These are phyloP conservation scores for Xylaria nigripes DNA, from an alignment of 495 filamentous ascomycete species.

Conservation along the genomic window DNA sequence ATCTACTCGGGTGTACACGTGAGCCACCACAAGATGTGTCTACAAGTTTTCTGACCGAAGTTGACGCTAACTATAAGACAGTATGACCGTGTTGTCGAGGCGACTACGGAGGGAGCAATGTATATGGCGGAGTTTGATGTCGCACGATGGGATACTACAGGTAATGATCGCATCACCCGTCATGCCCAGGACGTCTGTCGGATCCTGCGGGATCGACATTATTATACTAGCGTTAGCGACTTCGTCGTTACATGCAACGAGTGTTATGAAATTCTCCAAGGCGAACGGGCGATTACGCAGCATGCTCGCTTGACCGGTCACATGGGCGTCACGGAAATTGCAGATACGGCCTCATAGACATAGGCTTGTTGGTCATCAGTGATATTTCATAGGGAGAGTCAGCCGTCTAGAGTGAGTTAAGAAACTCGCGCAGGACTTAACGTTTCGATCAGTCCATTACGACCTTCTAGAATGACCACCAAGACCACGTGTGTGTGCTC, in stretches of 20 bases:
- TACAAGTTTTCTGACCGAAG: neutral
- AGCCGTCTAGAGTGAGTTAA: too few species aligned
- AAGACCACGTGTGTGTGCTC: too few species aligned
- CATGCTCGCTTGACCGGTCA: conserved; percentile 12
- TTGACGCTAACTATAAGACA: neutral
- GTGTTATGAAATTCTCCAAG: conserved; percentile 54
- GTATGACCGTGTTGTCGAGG: conserved; percentile 84
- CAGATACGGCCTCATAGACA: neutral
- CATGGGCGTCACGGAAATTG: conserved; percentile 7
- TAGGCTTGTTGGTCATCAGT: too few species aligned
- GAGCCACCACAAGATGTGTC: neutral
- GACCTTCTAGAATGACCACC: too few species aligned
- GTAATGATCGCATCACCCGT: conserved; percentile 58
- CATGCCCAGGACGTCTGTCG: conserved; percentile 63
- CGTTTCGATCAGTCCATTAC: too few species aligned
- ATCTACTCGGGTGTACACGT: conserved; percentile 86
- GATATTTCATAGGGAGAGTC: too few species aligned
- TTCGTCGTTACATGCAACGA: conserved; percentile 79
- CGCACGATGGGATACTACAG: conserved; percentile 61
- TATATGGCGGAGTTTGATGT: conserved; percentile 54
- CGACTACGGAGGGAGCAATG: conserved; percentile 50
- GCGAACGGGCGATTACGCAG: conserved; percentile 43
- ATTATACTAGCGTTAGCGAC: conserved; percentile 81
- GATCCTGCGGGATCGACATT: conserved; percentile 57
- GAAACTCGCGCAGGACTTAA: too few species aligned